A percentile compares a stretch with the other conserved stretches of the same genome.
These are phyloP conservation scores for Soucietia sequanensis DNA, from an alignment of 805 yeast genomes.

Conservation along the genomic window DNA sequence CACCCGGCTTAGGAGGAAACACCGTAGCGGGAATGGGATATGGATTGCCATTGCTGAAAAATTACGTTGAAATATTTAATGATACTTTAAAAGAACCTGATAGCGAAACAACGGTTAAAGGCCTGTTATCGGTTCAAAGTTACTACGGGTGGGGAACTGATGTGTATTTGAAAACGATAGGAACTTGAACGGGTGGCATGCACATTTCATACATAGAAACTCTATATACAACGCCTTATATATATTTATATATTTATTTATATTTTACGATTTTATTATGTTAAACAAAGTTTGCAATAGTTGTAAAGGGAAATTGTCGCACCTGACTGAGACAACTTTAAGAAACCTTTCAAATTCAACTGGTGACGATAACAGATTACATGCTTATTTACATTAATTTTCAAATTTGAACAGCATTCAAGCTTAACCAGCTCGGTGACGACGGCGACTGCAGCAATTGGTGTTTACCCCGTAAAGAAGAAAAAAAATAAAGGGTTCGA, in stretches of 20 bases:
- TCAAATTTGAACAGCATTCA: background rate
- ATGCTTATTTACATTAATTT: too few relatives aligned
- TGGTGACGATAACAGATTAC: too few relatives aligned
- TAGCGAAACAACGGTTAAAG: constrained; percentile 21
- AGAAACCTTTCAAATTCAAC: too few relatives aligned
- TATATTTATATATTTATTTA: too few relatives aligned
- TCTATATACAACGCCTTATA: too few relatives aligned
- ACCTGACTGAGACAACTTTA: too few relatives aligned
- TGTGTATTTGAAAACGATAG: constrained; percentile 41
- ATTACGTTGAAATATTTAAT: constrained; percentile 42
- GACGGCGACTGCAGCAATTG: background rate
- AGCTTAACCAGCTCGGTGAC: background rate
- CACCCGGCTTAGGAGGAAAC: constrained; percentile 70
- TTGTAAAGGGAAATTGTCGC: too few relatives aligned
- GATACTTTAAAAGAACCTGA: constrained; percentile 22
- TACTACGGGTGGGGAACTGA: constrained; percentile 48
- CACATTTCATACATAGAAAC: background rate
- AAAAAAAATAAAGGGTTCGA: too few relatives aligned
- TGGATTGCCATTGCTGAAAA: constrained; percentile 79
- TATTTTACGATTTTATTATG: too few relatives aligned
- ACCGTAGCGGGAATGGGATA: constrained; percentile 94
- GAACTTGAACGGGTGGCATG: constrained; percentile 9
- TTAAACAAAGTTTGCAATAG: too few relatives aligned
- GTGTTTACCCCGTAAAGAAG: too few relatives aligned
- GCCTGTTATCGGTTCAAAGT: constrained; percentile 41